These are phyloP conservation scores for Tetradesmus lagerheimii DNA, from an alignment of 139 green algal species.

Conservation along the genomic window DNA sequence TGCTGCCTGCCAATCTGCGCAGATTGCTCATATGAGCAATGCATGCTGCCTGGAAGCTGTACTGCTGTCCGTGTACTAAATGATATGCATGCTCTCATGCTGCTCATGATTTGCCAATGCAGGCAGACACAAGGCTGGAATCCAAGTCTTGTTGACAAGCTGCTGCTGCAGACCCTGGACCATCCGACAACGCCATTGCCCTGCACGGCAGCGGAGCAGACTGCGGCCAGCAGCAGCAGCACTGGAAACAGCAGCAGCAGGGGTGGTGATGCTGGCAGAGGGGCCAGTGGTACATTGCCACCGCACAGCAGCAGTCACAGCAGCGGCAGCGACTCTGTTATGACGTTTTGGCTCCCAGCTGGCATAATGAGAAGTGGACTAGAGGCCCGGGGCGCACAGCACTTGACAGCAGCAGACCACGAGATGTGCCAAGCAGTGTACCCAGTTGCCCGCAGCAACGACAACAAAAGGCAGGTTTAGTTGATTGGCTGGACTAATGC, in stretches of 20 bases:
- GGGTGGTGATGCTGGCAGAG: no score
- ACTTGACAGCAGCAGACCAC: background rate
- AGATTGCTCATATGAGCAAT: background rate
- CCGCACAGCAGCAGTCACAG: background rate
- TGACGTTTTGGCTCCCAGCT: background rate
- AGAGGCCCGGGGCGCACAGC: background rate
- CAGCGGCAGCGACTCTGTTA: background rate
- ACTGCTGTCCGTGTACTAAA: background rate
- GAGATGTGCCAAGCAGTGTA: background rate
- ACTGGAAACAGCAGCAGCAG: no score
- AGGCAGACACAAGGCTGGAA: background rate
- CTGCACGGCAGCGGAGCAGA: background rate
- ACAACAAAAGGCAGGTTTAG: no score
- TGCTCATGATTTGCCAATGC: background rate
- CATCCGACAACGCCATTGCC: background rate
- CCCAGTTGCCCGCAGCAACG: no score
- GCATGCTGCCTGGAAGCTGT: background rate
- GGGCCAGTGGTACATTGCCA: no score
- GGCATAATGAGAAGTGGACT: background rate
- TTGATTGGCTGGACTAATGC: no score
- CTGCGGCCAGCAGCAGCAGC: background rate
- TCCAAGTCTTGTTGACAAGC: background rate
- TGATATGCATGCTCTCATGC: background rate
- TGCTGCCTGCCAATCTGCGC: background rate
- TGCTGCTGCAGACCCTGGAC: background rate